Percentiles rank a stretch among this genome's conserved stretches.
These are phyloP conservation scores for Aspergillus pseudoglaucus DNA, from an alignment of 2,329 filamentous ascomycete genomes.

Conservation along the genomic window DNA sequence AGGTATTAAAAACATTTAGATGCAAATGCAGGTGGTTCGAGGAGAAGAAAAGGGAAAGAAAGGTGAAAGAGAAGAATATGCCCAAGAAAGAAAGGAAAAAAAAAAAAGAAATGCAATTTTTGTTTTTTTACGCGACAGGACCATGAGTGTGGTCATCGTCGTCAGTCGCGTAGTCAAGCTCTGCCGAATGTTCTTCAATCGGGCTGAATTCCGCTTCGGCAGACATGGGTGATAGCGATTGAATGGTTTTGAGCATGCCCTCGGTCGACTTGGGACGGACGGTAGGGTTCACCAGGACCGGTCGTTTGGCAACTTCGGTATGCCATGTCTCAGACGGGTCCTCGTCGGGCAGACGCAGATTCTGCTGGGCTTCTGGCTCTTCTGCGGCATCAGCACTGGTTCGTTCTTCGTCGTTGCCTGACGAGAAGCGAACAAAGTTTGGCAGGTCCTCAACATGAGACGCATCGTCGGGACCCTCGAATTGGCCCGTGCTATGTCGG, in stretches of 20 bases:
- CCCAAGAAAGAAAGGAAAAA: conserved; percentile 2
- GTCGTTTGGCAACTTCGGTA: conserved; percentile 48
- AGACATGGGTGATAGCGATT: conserved; percentile 28
- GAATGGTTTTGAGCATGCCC: conserved; percentile 51
- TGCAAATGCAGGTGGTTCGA: not conserved
- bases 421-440: conserved; percentile 57
- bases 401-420: conserved; percentile 37
- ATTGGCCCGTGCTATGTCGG: conserved; percentile 37
- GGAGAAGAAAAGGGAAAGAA: not conserved
- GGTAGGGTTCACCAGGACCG: conserved; percentile 57
- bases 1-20: not conserved
- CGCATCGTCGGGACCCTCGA: conserved; percentile 12
- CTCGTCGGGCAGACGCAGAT: conserved; percentile 9
- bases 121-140: not conserved
- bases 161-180: conserved; percentile 53
- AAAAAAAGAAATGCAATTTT: not conserved
- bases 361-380: not conserved
- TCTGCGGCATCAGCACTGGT: not conserved
- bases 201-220: conserved; percentile 28
- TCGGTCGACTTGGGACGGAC: conserved; percentile 56
- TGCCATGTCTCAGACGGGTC: conserved; percentile 43
- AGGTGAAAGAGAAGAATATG: conserved; percentile 3
- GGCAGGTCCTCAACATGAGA: not conserved
- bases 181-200: conserved; percentile 23
- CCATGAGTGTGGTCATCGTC: conserved; percentile 12